Evolutionary conservation across 768 basidiomycete species (phyloP), one percentile per base, ranked within the genome.

Genomic region (Boletus reticulatus): DNA sequence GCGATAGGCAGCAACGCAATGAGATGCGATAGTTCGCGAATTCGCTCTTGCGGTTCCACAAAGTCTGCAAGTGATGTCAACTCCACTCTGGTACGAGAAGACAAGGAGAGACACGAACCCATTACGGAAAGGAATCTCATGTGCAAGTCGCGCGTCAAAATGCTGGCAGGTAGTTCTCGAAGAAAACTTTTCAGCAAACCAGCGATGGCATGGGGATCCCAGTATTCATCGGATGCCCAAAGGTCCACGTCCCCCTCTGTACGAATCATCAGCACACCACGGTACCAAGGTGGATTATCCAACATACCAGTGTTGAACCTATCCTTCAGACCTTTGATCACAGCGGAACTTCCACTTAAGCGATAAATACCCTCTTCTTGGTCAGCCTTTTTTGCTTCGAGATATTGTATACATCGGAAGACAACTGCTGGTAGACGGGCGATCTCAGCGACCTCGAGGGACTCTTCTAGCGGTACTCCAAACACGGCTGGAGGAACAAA

Each of bases 351-450:
- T 22, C 95, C 95, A 67, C 90, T 94, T 56, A 99, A 75, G 56
- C 97, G 86, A 74, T 98, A 99, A 56, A 99, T 96, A 34, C 97
- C 97, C 73, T 99, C 97, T 67, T 99, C 97, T 62, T 91, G 85
- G 58, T 98, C 92, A 20, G 97, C 96, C 69, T 91, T 83, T 76
- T 95, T 95, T 19, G 84, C 83, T 75, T 98, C 93, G 52, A 99
- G 77, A 73, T 96, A 99, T 67, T 97, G 88, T 61, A 99, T 95
- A 61, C 88, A 90, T 51, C 97, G 85, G 78, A 95, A 99, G 34
- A 97, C 88, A 62, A 98, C 89, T 8, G 96, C 92, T 4, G 97
- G 97, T 20, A 99, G 78, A 63, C 88, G 87, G 50, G 88, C 94
- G 53, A 98, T 92, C 66, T 92, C 83, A 17, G 92, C 88, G 24